Evolutionary conservation across 805 yeast species (phyloP).

Genomic region (Yarrowia deformans): DNA sequence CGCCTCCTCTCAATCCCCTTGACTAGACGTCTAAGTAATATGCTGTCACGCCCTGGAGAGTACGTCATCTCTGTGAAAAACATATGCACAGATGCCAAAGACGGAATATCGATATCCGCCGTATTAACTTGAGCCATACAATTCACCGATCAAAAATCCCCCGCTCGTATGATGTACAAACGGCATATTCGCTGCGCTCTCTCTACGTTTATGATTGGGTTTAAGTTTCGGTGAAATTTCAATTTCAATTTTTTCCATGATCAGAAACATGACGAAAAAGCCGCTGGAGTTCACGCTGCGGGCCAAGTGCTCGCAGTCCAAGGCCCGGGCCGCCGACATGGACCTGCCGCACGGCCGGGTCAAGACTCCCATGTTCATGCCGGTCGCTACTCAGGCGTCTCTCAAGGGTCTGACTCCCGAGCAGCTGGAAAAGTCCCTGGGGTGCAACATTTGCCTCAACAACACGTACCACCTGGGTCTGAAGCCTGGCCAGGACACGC

Average conservation of each 20-base stretch:
- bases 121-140: too few species aligned
- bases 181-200: too few species aligned
- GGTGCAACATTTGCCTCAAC: slow-evolving; percentile 55
- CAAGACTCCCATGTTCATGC: slow-evolving; percentile 58
- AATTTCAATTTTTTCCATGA: slow-evolving; percentile 6
- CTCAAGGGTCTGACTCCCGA: slow-evolving; percentile 56
- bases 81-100: too few species aligned
- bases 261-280: slow-evolving; percentile 40
- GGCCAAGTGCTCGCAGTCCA: slow-evolving; percentile 55
- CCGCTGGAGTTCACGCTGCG: slow-evolving; percentile 53
- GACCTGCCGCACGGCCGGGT: slow-evolving; percentile 55
- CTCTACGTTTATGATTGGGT: too few species aligned
- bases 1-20: too few species aligned
- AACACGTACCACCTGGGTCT: slow-evolving; percentile 57
- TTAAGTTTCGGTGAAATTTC: neutral
- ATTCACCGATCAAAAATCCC: too few species aligned
- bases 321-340: slow-evolving; percentile 56
- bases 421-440: slow-evolving; percentile 51
- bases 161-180: too few species aligned
- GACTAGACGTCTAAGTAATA: too few species aligned
- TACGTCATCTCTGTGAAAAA: too few species aligned
- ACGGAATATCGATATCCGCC: too few species aligned
- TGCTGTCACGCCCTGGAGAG: too few species aligned
- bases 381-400: slow-evolving; percentile 58
- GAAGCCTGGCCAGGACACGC: slow-evolving; percentile 54